Conservation (phyloP, 108 stramenopile species). For the Schizochytrium sp. region DNA sequence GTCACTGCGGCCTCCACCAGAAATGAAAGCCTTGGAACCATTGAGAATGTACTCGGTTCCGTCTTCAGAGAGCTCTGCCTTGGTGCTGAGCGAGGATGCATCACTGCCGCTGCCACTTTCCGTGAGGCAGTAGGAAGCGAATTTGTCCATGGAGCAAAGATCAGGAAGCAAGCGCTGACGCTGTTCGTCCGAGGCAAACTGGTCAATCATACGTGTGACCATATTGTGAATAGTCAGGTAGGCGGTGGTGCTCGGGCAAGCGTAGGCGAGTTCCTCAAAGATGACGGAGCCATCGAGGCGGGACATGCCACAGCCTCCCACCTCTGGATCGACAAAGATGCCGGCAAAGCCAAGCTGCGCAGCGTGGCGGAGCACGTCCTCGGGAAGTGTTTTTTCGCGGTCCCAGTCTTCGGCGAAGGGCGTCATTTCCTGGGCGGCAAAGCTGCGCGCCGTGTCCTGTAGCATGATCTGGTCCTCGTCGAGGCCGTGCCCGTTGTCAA, state of each 20-base stretch:
- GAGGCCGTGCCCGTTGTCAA: conserved; percentile 17
- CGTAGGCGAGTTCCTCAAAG: conserved; percentile 30
- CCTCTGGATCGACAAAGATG: conserved; percentile 23
- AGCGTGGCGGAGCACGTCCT: conserved; percentile 25
- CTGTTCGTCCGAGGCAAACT: conserved; percentile 31
- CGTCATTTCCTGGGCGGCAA: conserved; percentile 28
- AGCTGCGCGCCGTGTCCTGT: conserved; percentile 17
- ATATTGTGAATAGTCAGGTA: conserved; percentile 46
- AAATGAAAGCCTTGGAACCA: conserved; percentile 41
- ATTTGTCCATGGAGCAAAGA: conserved; percentile 29
- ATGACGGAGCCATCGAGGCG: conserved; percentile 25
- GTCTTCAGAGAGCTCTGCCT: conserved; percentile 20
- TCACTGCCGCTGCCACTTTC: conserved; percentile 34
- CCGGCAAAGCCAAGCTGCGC: conserved; percentile 33
- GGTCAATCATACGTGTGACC: conserved; percentile 38
- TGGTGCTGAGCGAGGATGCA: conserved; percentile 28
- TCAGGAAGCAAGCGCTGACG: conserved; percentile 19
- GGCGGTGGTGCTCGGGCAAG: conserved; percentile 34
- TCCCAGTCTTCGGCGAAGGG: conserved; percentile 37
- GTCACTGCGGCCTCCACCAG: conserved; percentile 35
- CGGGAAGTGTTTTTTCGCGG: conserved; percentile 29
- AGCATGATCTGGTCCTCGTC: conserved; percentile 22
- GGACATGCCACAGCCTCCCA: conserved; percentile 32
- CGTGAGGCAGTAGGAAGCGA: conserved; percentile 37
- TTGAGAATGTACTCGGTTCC: conserved; percentile 56